These are phyloP conservation scores for Scutellaria galericulata DNA, from an alignment of 257 asterid species.

Conservation along the genomic window DNA sequence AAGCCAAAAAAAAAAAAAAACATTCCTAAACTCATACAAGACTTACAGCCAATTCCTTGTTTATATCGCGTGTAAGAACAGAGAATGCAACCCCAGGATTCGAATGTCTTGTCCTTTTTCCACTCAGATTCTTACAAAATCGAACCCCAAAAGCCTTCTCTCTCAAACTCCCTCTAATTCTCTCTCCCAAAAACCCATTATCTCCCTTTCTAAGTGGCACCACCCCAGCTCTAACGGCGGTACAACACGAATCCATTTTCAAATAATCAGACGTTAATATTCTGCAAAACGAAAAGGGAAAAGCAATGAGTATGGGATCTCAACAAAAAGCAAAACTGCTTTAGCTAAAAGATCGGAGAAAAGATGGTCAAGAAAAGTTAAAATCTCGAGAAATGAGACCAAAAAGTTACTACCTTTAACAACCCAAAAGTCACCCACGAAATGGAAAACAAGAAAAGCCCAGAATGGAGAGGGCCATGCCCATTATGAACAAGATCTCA, in stretches of 20 bases:
- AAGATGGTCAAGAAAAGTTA: background rate
- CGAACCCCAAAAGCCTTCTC: slow-evolving; percentile 39
- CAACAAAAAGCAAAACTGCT: slow-evolving; percentile 4
- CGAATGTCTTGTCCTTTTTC: slow-evolving; percentile 36
- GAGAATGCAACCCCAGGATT: slow-evolving; percentile 69
- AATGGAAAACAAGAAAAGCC: slow-evolving; percentile 9
- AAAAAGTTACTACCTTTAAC: slow-evolving; percentile 22
- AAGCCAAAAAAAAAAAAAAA: background rate
- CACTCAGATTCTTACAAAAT: slow-evolving; percentile 39
- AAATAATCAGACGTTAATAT: background rate
- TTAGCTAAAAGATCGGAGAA: slow-evolving; percentile 10
- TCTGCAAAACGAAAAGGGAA: slow-evolving; percentile 13
- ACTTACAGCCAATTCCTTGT: slow-evolving; percentile 66
- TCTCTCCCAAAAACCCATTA: slow-evolving; percentile 57
- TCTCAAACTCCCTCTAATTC: slow-evolving; percentile 43
- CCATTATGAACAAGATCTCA: too few relatives aligned
- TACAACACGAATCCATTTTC: slow-evolving; percentile 65
- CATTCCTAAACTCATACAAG: background rate
- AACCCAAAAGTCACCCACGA: slow-evolving; percentile 5
- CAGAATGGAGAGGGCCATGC: slow-evolving; percentile 30
- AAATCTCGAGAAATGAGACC: slow-evolving; percentile 17
- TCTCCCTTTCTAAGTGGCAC: slow-evolving; percentile 34
- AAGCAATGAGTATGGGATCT: background rate
- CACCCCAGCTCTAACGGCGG: slow-evolving; percentile 50
- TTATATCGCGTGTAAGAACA: slow-evolving; percentile 67